Percentiles rank a stretch among this genome's conserved stretches.
phyloP scores from a whole-genome alignment of 2,329 filamentous ascomycete species.

The Ascochyta pisi region DNA sequence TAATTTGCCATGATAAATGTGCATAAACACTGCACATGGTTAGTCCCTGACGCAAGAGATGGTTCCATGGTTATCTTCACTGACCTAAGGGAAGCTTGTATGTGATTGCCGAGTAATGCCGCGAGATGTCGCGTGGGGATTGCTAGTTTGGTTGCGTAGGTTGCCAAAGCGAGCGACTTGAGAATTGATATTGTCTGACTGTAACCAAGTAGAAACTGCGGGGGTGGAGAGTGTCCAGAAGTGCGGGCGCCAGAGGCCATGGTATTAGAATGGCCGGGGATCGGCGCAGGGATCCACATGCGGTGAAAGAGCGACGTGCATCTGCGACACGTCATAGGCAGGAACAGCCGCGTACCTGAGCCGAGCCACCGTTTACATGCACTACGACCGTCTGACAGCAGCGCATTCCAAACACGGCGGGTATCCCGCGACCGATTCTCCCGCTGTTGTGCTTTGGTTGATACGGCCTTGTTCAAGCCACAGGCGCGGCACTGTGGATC shows the following conservation, averaged over 20 bases:
- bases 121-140: constrained; percentile 6
- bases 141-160: not conserved
- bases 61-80: not conserved
- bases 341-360: constrained; percentile 15
- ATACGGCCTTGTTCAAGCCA: constrained; percentile 15
- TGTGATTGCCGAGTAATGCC: constrained; percentile 3
- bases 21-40: constrained; percentile 29
- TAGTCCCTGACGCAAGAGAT: constrained; percentile 17
- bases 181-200: not conserved
- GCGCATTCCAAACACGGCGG: constrained; percentile 2
- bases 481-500: constrained; percentile 13
- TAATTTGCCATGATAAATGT: constrained; percentile 34
- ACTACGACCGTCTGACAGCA: constrained; percentile 3
- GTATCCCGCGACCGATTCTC: not conserved
- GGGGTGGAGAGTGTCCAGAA: constrained; percentile 10
- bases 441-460: constrained; percentile 11
- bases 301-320: constrained; percentile 15
- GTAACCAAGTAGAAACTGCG: constrained; percentile 8
- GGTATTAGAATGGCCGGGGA: constrained; percentile 9
- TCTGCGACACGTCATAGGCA: constrained; percentile 9
- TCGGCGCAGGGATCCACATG: constrained; percentile 14
- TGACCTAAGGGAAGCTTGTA: constrained; percentile 14
- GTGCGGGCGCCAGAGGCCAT: constrained; percentile 5
- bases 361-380: constrained; percentile 11
- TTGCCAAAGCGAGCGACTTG: constrained; percentile 7